A percentile compares a stretch with the other conserved stretches of the same genome.
phyloP scores from a whole-genome alignment of 2,329 filamentous ascomycete genomes.

The Neurospora sp. region DNA sequence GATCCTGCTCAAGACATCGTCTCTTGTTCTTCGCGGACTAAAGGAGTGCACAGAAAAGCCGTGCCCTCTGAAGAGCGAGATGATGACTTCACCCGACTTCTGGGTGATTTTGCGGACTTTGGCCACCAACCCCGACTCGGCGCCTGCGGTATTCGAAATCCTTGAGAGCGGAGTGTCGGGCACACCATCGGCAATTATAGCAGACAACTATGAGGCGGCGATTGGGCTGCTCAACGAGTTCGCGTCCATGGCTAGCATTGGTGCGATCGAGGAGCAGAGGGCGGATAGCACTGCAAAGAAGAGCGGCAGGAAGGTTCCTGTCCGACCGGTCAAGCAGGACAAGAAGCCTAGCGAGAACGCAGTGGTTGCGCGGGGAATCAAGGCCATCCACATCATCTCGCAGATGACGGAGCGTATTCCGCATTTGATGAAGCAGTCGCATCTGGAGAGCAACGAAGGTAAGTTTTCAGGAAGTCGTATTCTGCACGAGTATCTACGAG shows the following conservation, averaged over 20 bases:
- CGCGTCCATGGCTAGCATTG: constrained; percentile 69
- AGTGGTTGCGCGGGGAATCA: constrained; percentile 65
- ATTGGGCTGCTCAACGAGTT: constrained; percentile 82
- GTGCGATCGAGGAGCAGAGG: constrained; percentile 59
- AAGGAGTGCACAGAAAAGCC: constrained; percentile 70
- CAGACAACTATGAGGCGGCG: constrained; percentile 90
- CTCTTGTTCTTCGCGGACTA: constrained; percentile 69
- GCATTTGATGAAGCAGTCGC: constrained; percentile 81
- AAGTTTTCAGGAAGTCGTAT: constrained; percentile 15
- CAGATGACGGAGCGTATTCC: constrained; percentile 75
- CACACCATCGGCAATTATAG: constrained; percentile 73
- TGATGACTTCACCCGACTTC: constrained; percentile 94
- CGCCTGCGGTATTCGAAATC: constrained; percentile 76
- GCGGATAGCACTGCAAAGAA: constrained; percentile 36
- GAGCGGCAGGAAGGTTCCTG: constrained; percentile 18
- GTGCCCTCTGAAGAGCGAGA: constrained; percentile 73
- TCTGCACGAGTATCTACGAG: background rate
- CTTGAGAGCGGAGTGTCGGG: constrained; percentile 67
- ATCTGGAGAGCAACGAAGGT: constrained; percentile 81
- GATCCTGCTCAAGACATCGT: constrained; percentile 64
- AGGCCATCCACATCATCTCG: constrained; percentile 73
- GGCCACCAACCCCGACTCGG: constrained; percentile 58
- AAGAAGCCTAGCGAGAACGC: constrained; percentile 52
- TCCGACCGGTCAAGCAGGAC: constrained; percentile 38
- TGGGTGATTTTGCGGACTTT: constrained; percentile 82